A percentile compares a stretch with the other conserved stretches of the same genome.
Evolutionary conservation across 805 yeast genomes (phyloP).

Genomic region (Hanseniaspora guilliermondii): DNA sequence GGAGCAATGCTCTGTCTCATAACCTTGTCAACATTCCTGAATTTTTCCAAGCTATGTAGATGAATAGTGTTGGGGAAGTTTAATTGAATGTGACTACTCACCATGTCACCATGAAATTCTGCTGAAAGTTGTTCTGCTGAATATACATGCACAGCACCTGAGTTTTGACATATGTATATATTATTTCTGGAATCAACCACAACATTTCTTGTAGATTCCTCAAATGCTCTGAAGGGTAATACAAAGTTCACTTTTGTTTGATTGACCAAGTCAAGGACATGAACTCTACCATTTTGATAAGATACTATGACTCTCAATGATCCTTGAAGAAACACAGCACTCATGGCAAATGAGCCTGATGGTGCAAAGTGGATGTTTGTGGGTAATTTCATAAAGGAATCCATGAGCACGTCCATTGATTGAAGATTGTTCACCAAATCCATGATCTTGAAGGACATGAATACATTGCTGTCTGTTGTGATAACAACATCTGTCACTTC

Average conservation of each 20-base stretch:
- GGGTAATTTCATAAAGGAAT: neutral
- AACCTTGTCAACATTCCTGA: neutral
- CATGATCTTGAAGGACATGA: neutral
- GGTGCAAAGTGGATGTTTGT: neutral
- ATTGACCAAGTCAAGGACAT: neutral
- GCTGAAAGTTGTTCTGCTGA: conserved; percentile 12
- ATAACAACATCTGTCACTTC: neutral
- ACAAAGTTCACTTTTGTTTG: conserved; percentile 29
- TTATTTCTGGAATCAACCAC: conserved; percentile 15
- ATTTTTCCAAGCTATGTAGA: neutral
- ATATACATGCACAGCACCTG: conserved; percentile 65
- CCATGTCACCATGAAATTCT: neutral
- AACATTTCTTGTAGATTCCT: neutral
- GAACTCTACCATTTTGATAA: conserved; percentile 3
- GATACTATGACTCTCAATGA: neutral
- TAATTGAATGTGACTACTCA: neutral
- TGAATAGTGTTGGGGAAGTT: neutral
- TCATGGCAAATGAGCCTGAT: neutral
- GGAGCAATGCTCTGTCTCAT: neutral
- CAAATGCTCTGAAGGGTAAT: conserved; percentile 30
- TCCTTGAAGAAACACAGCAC: neutral
- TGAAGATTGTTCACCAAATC: neutral
- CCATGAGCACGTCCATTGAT: neutral
- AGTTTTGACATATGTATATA: conserved; percentile 66
- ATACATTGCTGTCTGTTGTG: neutral